Evolutionary conservation across 2,329 filamentous ascomycete species (phyloP), one percentile per base, ranked within the genome.

Genomic region (Aureobasidium uvarum): DNA sequence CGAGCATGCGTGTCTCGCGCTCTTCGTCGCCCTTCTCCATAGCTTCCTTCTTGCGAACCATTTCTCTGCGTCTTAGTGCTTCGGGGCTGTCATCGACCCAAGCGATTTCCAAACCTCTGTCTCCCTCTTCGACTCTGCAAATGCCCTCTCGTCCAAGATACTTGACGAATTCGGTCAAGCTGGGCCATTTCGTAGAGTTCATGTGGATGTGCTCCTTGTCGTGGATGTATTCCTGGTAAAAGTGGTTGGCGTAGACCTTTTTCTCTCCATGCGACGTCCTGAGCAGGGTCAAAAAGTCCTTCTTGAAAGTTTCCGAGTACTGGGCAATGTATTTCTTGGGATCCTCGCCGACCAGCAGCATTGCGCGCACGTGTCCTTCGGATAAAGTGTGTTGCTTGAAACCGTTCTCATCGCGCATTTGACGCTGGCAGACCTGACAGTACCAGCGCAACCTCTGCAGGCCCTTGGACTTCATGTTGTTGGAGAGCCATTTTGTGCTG

Each of bases 61-160:
- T 91, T 69, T 97, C 94, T 68, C 91, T 86, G 59, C 93, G 81
- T 71, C 86, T 83, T 69, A 98, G 78, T 1, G 92, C 91, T 65
- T 96, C 94, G 0, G 92, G 91, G 41, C 89, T 93, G 71, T 94
- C 92, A 73, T 99, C 94, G 66, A 97, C 88, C 91, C 93, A 99
- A 1, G 89, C 83, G 63, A 99, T 87, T 72, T 92, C 89, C 46
- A 98, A 72, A 0, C 91, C 95, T 76, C 96, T 94, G 68, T 90
- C 87, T 46, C 88, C 91, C 76, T 98, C 94, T 76, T 98, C 92
- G 0, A 98, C 93, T 36, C 91, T 83, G 72, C 91, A 96, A 52
- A 97, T 87, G 0, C 94, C 91, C 76, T 98, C 92, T 25, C 90
- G 81, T 0, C 94, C 93, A 1, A 99, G 79, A 72, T 91, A 81